Evolutionary conservation across 441 rosid species (phyloP).

Genomic region (Geranium incanum): DNA sequence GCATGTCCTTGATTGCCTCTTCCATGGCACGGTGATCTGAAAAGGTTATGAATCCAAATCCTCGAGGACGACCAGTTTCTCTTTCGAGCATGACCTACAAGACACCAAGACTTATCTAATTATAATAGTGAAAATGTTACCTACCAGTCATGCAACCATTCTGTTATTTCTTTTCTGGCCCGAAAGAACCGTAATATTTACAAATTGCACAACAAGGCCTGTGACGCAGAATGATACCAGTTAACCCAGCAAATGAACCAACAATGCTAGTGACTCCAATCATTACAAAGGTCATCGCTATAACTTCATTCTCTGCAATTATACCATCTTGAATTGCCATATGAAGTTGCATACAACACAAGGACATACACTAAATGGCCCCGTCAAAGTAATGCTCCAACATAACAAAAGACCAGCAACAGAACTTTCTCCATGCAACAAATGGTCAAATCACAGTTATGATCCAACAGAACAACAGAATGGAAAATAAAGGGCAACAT

Average conservation of each 20-base stretch:
- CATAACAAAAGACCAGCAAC: neutral
- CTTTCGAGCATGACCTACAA: conserved; percentile 85
- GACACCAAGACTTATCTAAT: conserved; percentile 22
- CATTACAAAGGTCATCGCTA: neutral
- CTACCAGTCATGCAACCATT: neutral
- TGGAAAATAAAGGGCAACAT: neutral
- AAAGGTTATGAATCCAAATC: conserved; percentile 90
- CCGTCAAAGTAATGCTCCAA: neutral
- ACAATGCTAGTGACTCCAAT: neutral
- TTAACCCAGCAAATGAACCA: neutral
- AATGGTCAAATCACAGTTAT: neutral
- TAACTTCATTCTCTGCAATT: neutral
- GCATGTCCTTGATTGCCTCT: conserved; percentile 89
- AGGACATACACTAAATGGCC: neutral
- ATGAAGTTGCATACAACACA: neutral
- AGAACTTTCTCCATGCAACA: neutral
- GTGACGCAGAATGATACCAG: neutral
- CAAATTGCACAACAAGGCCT: neutral
- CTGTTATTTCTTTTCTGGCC: neutral
- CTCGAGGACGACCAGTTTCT: conserved; percentile 89
- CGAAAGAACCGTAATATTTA: neutral
- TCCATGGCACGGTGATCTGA: conserved; percentile 90
- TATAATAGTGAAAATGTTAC: neutral
- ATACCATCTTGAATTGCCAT: neutral
- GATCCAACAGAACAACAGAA: neutral